Evolutionary conservation across 331 rosid genomes (phyloP), one percentile per base, ranked within the genome.

Genomic region (Quercus lobata): DNA sequence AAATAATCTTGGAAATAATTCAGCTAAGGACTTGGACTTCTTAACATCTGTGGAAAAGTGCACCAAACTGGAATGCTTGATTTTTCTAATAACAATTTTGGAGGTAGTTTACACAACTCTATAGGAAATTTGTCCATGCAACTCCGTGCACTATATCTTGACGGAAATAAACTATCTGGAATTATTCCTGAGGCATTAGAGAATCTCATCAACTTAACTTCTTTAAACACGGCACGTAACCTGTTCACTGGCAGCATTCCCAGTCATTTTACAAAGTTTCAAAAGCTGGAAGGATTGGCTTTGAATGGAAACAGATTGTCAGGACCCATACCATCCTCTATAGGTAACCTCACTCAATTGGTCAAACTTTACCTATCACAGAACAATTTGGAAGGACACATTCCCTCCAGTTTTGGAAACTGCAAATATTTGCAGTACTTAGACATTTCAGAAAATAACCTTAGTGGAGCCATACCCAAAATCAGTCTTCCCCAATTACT

Each of bases 341-440:
- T 86, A 8, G 86, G 86, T 19, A 85, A 81, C 46, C 37, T 79
- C 35, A 82, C 78, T 18, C 72, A 57, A 25, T 10, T 84, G 25
- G 78, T 19, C 49, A 7, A 21, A 6, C 83, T 84, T 10, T 15
- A 22, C 22, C n/a, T 84, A 5, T 29, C 57, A 5, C 35, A 19
- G 0, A 57, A 57, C 29, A 57, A 57, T n/a, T 58, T 58, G 17
- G 65, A 58, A 58, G 65, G 65, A 22, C 3, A 4, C 16, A 9
- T 44, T 44, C 53, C 16, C 2, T 2, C 53, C 12, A 0, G 53
- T 44, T 44, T 44, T 9, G 53, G 53, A 44, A 44, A 44, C 14
- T 44, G 53, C 53, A 44, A 44, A 44, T 44, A 44, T 10, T 44
- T 44, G 53, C 53, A 9, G 53, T 44, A 35, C 53, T 10, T 44